Evolutionary conservation across 2,329 filamentous ascomycete species (phyloP).

Genomic region (Colletotrichum shisoi): DNA sequence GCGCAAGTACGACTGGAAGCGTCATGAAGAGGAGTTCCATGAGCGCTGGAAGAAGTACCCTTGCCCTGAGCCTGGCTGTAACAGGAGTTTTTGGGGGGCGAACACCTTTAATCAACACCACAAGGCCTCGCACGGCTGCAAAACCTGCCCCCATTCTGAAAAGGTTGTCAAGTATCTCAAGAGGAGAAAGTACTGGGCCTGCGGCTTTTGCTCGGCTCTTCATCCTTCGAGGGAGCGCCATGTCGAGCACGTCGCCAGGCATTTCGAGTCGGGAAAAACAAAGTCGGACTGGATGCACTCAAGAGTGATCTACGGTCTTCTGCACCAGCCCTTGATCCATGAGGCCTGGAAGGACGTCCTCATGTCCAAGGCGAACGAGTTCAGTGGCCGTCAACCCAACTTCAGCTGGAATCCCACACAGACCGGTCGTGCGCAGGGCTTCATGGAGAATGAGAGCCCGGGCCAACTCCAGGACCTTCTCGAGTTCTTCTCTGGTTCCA

Average conservation of each 20-base stretch:
- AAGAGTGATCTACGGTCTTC: constrained; percentile 70
- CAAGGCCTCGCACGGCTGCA: constrained; percentile 70
- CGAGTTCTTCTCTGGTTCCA: constrained; percentile 69
- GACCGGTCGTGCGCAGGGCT: constrained; percentile 65
- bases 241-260: constrained; percentile 72
- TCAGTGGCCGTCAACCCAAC: constrained; percentile 63
- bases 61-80: constrained; percentile 69
- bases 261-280: constrained; percentile 70
- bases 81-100: constrained; percentile 72
- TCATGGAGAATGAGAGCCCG: constrained; percentile 68
- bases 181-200: constrained; percentile 73
- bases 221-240: constrained; percentile 71
- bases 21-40: constrained; percentile 74
- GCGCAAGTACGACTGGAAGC: constrained; percentile 74
- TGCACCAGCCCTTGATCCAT: constrained; percentile 70
- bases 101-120: constrained; percentile 75
- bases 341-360: constrained; percentile 68
- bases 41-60: constrained; percentile 73
- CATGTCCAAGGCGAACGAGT: constrained; percentile 62
- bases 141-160: constrained; percentile 70
- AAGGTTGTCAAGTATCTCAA: constrained; percentile 69
- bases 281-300: constrained; percentile 74
- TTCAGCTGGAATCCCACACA: constrained; percentile 68
- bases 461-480: constrained; percentile 71
- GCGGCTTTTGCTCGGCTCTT: constrained; percentile 71